Base-by-base conservation (phyloP, 1,139 yeast genomes). In the Candida gigantensis region DNA sequence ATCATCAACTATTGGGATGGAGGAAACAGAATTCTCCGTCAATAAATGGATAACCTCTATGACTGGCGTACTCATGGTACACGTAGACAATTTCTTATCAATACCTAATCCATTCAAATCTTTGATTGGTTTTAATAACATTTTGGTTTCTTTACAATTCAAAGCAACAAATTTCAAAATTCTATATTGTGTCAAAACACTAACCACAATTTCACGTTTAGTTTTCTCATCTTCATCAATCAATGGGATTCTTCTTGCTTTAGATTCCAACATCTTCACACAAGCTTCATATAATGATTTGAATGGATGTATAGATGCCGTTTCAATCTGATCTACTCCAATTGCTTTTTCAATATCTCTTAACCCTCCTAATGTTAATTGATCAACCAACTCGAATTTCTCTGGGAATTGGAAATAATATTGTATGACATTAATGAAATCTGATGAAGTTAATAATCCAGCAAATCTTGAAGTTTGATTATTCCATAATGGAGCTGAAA, bases 401-500 rank as follows among this genome's bases (percentile, higher is more conserved):
- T 89, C 96, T 0, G 96, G 96, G 52, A 79, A 83, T 50, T 88
- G 95, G 54, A 89, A 84, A 61, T 90, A 92, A 64, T 92, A 92
- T 58, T 92, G 96, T 46, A 94, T 88, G 34, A 92, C 97, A 53
- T 92, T 92, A 49, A 92, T 86, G 59, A 90, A 94, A 65, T 94
- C 98, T 30, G 87, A 79, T 20, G 95, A 83, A 3, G 97, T 92
- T 56, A 94, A 70, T 45, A 94, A 74, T 3, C 99, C 99, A 2
- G 97, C 97, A 66, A 92, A 94, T 51, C 87, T 73, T 14, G 95
- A 84, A 5, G 86, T 83, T 54, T 84, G 79, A 41, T 89, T 84
- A 60, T 92, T 87, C 99, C 99, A 94, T 42, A 94, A 70, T 3
- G 99, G 98, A 3, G 98, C 98, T 34, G 95, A 84, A 21, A 94